These are phyloP conservation scores for Ganoderma resinaceum DNA, from an alignment of 1,284 basidiomycete genomes.

Conservation along the genomic window DNA sequence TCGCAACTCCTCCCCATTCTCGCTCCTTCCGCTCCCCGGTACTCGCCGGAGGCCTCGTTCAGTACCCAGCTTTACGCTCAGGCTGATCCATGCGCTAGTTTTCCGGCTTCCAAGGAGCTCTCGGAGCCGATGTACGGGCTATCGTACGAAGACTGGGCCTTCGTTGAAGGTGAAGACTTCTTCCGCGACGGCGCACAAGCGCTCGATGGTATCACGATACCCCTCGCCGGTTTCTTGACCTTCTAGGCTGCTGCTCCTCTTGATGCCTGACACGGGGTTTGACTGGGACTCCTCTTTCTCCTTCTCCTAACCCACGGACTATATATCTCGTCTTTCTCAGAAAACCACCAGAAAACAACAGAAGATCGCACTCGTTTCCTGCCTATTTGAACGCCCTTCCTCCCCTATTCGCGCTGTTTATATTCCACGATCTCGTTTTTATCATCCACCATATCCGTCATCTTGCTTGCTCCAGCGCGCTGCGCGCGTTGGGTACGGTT, in stretches of 20 bases:
- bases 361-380: not conserved
- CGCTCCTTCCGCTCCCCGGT: not conserved
- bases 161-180: not conserved
- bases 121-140: not conserved
- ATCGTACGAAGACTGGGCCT: constrained; percentile 3
- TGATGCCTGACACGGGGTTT: not conserved
- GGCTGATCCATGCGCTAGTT: not conserved
- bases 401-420: not conserved
- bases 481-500: not conserved
- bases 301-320: not conserved
- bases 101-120: not conserved
- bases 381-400: not conserved
- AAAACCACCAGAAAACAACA: not conserved
- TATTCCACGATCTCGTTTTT: not conserved
- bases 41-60: not conserved
- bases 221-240: not conserved
- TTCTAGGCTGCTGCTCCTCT: not conserved
- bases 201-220: not conserved
- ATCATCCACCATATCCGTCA: not conserved
- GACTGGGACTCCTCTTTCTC: not conserved
- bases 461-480: not conserved
- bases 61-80: too few species aligned
- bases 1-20: not conserved
- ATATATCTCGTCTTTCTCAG: not conserved
- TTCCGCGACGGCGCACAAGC: not conserved